Percentiles rank a stretch among this genome's conserved stretches.
Evolutionary conservation across 2,329 filamentous ascomycete species (phyloP).

Genomic region (Cladophialophora psammophila): DNA sequence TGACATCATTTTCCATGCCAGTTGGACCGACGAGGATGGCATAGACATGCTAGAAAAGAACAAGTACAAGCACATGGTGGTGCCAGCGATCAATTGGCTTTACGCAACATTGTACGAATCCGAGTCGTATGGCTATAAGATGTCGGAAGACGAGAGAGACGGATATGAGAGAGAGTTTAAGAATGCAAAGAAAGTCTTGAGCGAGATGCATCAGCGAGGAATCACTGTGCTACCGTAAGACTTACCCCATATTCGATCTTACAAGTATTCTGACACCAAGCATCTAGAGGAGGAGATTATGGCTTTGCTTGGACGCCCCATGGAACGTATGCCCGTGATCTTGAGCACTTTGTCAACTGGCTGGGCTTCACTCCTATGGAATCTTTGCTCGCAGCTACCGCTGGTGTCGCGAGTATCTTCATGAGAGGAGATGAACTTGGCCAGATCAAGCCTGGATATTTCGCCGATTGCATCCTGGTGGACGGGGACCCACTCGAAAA

Average conservation of each 20-base stretch:
- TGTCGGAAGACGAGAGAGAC: slow-evolving; percentile 52
- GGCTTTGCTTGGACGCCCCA: slow-evolving; percentile 59
- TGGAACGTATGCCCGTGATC: slow-evolving; percentile 57
- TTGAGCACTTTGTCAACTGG: slow-evolving; percentile 56
- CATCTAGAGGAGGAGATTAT: slow-evolving; percentile 47
- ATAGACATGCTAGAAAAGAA: slow-evolving; percentile 48
- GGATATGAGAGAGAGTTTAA: slow-evolving; percentile 55
- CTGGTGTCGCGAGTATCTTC: slow-evolving; percentile 51
- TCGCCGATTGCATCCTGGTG: slow-evolving; percentile 56
- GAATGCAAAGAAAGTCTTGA: slow-evolving; percentile 48
- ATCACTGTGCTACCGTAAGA: slow-evolving; percentile 56
- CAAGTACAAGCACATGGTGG: slow-evolving; percentile 52
- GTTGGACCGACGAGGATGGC: slow-evolving; percentile 52
- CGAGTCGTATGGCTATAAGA: slow-evolving; percentile 51
- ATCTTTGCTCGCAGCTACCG: slow-evolving; percentile 54
- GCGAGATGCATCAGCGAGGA: slow-evolving; percentile 56
- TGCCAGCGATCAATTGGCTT: slow-evolving; percentile 55
- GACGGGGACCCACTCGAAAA: slow-evolving; percentile 56
- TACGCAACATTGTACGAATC: slow-evolving; percentile 50
- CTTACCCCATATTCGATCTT: neutral
- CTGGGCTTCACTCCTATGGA: slow-evolving; percentile 56
- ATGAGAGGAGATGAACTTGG: slow-evolving; percentile 53
- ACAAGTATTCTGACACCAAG: neutral
- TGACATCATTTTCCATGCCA: slow-evolving; percentile 57
- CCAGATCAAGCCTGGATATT: slow-evolving; percentile 52